Percentiles rank a stretch among this genome's conserved stretches.
Evolutionary conservation across 306 rosid species (phyloP).

Genomic region (Acacia crassicarpa): DNA sequence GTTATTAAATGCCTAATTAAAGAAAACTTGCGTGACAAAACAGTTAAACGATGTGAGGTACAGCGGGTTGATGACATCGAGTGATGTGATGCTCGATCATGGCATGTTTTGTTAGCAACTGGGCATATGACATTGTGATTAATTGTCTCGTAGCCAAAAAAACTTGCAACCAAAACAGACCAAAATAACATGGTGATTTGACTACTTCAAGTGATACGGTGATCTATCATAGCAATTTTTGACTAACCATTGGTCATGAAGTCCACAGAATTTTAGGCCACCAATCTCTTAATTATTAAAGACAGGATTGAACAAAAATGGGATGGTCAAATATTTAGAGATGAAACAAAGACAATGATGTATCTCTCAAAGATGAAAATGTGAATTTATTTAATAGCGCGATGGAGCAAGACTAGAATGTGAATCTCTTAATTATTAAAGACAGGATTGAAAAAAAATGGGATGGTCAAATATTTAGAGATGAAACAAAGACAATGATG

Average conservation of each 20-base stretch:
- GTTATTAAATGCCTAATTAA: neutral
- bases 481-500: neutral
- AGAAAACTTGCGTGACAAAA: neutral
- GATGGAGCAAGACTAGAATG: neutral
- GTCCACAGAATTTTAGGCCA: neutral
- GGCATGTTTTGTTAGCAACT: neutral
- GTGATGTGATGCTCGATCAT: neutral
- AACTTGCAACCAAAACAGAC: neutral
- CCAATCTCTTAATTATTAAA: neutral
- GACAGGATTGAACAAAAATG: neutral
- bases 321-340: neutral
- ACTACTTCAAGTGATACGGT: neutral
- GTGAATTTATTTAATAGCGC: neutral
- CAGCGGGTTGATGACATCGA: neutral
- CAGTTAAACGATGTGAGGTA: neutral
- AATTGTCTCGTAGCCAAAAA: neutral
- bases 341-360: neutral
- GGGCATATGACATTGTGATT: neutral
- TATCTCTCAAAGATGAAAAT: neutral
- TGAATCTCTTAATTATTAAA: neutral
- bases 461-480: neutral
- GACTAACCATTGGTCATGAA: neutral
- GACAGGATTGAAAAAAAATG: neutral
- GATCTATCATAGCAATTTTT: neutral
- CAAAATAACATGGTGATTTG: neutral